These are phyloP conservation scores for Colletotrichum spinosum DNA, from an alignment of 2,329 filamentous ascomycete genomes.

Conservation along the genomic window DNA sequence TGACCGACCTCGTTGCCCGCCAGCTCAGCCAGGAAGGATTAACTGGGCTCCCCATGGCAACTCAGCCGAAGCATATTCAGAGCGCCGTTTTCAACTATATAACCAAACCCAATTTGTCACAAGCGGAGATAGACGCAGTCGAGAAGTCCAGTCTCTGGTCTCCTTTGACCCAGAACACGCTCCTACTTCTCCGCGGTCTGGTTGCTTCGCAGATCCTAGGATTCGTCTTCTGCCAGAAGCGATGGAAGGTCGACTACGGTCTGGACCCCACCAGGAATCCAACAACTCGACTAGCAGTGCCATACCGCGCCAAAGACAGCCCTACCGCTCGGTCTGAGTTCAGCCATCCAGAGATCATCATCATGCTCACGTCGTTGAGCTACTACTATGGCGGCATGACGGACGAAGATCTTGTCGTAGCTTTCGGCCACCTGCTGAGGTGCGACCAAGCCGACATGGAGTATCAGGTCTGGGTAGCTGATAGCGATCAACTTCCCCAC, in stretches of 20 bases:
- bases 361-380: slow-evolving; percentile 65
- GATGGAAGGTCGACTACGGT: slow-evolving; percentile 76
- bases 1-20: slow-evolving; percentile 50
- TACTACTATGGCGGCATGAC: slow-evolving; percentile 69
- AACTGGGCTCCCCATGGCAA: slow-evolving; percentile 53
- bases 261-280: slow-evolving; percentile 56
- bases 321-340: slow-evolving; percentile 69
- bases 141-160: slow-evolving; percentile 53
- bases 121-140: slow-evolving; percentile 46
- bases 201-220: slow-evolving; percentile 65
- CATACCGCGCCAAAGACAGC: slow-evolving; percentile 69
- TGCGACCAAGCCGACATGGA: slow-evolving; percentile 64
- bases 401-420: slow-evolving; percentile 59
- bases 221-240: slow-evolving; percentile 66
- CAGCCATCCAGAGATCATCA: slow-evolving; percentile 70
- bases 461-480: slow-evolving; percentile 62
- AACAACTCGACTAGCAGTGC: slow-evolving; percentile 63
- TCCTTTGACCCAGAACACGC: slow-evolving; percentile 43
- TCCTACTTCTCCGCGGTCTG: slow-evolving; percentile 66
- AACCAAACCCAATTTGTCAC: slow-evolving; percentile 45
- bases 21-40: slow-evolving; percentile 58
- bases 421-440: slow-evolving; percentile 59
- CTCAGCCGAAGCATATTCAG: slow-evolving; percentile 46
- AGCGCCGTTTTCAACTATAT: slow-evolving; percentile 58
- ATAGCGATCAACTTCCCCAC: slow-evolving; percentile 46